Evolutionary conservation across 345 rosid genomes (phyloP).

Genomic region (Trapa incisa): DNA sequence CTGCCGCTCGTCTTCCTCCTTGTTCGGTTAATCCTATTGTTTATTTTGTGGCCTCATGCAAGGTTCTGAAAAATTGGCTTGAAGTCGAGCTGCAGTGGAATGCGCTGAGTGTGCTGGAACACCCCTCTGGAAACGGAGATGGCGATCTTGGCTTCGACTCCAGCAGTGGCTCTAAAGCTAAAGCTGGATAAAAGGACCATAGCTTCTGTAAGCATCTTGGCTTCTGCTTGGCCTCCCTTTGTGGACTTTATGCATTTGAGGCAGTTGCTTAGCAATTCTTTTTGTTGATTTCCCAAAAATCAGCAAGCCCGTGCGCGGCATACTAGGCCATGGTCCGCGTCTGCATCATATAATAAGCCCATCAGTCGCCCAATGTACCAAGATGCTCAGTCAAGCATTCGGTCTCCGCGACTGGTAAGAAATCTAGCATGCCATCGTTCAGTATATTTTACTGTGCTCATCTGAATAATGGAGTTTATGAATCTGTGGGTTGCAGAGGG

Average conservation of each 20-base stretch:
- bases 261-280: not conserved
- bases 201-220: conserved; percentile 22
- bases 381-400: conserved; percentile 12
- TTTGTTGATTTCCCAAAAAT: conserved; percentile 5
- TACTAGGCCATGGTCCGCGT: conserved; percentile 6
- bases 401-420: conserved; percentile 12
- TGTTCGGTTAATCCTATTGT: not conserved
- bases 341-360: not conserved
- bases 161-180: conserved; percentile 42
- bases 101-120: conserved; percentile 64
- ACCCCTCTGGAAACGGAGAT: conserved; percentile 65
- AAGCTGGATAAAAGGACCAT: conserved; percentile 33
- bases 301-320: conserved; percentile 10
- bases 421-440: not conserved
- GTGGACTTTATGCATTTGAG: not conserved
- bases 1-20: not conserved
- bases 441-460: too few relatives aligned
- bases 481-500: conserved; percentile 5
- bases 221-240: not conserved
- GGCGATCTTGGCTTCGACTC: conserved; percentile 32
- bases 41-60: not conserved
- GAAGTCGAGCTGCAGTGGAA: conserved; percentile 76
- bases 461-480: not conserved
- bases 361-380: not conserved
- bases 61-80: conserved; percentile 65